phyloP scores from a whole-genome alignment of 2,329 filamentous ascomycete genomes.

The Talaromyces sp. region DNA sequence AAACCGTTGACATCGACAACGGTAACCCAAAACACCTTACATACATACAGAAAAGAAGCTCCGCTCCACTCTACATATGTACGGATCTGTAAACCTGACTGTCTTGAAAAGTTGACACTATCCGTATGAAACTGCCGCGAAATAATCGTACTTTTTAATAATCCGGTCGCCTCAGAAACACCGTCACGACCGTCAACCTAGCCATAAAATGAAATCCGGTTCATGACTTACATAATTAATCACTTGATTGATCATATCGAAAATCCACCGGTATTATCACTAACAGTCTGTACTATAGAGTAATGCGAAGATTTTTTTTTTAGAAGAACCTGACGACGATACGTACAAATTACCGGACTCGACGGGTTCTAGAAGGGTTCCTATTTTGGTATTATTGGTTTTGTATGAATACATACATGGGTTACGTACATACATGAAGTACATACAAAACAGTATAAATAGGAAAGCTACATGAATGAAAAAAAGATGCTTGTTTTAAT shows the following conservation, averaged over 20 bases:
- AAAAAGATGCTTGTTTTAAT: background rate
- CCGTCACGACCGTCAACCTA: background rate
- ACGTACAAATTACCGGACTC: background rate
- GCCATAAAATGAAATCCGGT: background rate
- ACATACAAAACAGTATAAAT: background rate
- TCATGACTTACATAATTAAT: background rate
- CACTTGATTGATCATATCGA: background rate
- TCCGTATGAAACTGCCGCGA: background rate
- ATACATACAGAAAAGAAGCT: background rate
- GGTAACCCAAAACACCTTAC: background rate
- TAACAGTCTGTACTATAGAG: no score
- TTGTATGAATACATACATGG: background rate
- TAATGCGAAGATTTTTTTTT: background rate
- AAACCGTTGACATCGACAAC: background rate
- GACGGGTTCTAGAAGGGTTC: slow-evolving; percentile 4
- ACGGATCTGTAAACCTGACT: background rate
- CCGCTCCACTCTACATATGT: background rate
- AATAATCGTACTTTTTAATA: background rate
- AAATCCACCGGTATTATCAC: background rate
- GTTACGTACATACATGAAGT: background rate
- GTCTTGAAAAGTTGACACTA: background rate
- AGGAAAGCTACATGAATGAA: background rate
- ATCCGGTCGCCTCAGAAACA: background rate
- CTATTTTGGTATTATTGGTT: background rate
- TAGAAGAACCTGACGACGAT: background rate